Conservation (phyloP, 495 filamentous ascomycete species). For the Patellaria atrata region DNA sequence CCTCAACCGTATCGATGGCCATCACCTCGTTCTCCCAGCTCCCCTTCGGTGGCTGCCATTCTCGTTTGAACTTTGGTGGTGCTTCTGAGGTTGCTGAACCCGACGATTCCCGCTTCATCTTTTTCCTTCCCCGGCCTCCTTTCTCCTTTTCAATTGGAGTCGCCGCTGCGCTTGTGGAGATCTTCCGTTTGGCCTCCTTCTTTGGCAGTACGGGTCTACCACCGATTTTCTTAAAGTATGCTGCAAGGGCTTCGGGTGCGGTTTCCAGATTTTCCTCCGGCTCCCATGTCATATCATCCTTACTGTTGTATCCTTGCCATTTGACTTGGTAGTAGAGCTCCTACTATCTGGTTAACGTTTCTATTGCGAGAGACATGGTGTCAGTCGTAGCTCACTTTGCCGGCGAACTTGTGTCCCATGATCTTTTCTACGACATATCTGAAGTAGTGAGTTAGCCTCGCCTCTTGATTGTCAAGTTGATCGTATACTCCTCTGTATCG, state of each 20-base stretch:
- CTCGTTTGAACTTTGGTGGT: conserved; percentile 14
- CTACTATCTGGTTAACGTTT: conserved; percentile 3
- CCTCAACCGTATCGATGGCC: conserved; percentile 41
- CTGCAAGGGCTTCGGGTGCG: conserved; percentile 37
- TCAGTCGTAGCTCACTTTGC: conserved; percentile 22
- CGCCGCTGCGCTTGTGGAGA: conserved; percentile 12
- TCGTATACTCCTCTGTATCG: conserved; percentile 26
- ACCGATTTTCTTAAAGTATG: conserved; percentile 43
- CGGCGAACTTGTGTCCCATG: conserved; percentile 31
- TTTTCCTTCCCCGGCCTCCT: conserved; percentile 6
- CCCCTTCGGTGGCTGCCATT: conserved; percentile 38
- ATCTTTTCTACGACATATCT: conserved; percentile 53
- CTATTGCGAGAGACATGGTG: not conserved
- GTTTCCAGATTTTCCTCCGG: conserved; percentile 43
- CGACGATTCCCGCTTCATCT: not conserved
- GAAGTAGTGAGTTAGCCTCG: conserved; percentile 24
- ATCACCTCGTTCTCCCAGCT: conserved; percentile 44
- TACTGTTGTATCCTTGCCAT: conserved; percentile 48
- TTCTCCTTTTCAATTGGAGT: conserved; percentile 16
- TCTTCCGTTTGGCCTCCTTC: conserved; percentile 16
- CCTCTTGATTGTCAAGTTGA: conserved; percentile 31
- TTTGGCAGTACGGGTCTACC: conserved; percentile 34
- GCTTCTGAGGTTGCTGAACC: not conserved
- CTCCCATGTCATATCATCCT: conserved; percentile 44
- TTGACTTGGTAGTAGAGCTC: conserved; percentile 36